A percentile compares a stretch with the other conserved stretches of the same genome.
Conservation (phyloP, 495 filamentous ascomycete species). For the Tetracladium marchalianum region DNA sequence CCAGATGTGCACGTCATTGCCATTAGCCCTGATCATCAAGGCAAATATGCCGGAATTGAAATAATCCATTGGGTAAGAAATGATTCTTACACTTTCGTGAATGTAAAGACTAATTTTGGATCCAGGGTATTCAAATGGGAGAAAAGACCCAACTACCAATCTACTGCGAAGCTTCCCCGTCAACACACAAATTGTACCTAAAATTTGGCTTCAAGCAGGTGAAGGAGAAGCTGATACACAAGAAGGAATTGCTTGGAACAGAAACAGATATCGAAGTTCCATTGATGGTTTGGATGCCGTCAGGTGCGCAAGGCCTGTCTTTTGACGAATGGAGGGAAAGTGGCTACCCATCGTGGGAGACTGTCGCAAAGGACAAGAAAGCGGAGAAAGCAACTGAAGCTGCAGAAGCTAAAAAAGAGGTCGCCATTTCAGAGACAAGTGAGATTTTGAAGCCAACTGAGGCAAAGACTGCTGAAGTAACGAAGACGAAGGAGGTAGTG, state of each 20-base stretch:
- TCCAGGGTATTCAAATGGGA: constrained; percentile 30
- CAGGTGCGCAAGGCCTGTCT: constrained; percentile 14
- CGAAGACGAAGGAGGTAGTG: background rate
- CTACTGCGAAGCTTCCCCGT: constrained; percentile 25
- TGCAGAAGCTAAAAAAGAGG: background rate
- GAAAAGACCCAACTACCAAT: constrained; percentile 29
- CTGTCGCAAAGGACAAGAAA: background rate
- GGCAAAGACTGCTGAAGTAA: background rate
- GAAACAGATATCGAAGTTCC: constrained; percentile 20
- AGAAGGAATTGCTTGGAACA: constrained; percentile 19
- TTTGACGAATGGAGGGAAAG: constrained; percentile 21
- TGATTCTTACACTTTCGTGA: too few species aligned
- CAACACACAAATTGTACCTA: constrained; percentile 18
- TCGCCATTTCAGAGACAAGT: background rate
- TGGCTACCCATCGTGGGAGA: constrained; percentile 14
- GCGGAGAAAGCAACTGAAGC: background rate
- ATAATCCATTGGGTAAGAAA: constrained; percentile 15
- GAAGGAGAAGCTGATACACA: constrained; percentile 24
- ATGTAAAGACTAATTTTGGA: background rate
- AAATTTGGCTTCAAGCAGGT: constrained; percentile 22
- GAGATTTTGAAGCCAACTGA: background rate
- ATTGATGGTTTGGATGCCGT: constrained; percentile 23
- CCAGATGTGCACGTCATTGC: constrained; percentile 25
- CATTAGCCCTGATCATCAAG: constrained; percentile 26
- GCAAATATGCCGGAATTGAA: constrained; percentile 27